Evolutionary conservation across 805 yeast genomes (phyloP).

Genomic region (Zygosaccharomyces gambellarensis): DNA sequence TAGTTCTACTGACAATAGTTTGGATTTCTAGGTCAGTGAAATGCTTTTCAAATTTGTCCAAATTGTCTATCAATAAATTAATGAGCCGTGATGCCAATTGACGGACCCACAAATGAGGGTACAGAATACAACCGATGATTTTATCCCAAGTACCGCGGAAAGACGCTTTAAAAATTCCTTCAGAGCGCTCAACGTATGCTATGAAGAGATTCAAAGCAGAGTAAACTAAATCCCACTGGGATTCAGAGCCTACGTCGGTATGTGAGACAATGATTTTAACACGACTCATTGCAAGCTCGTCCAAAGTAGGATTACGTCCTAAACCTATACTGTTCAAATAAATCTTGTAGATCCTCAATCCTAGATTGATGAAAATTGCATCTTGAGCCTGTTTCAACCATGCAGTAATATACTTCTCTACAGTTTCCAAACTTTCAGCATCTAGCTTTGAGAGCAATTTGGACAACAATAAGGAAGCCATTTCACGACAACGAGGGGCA

Average conservation of each 20-base stretch:
- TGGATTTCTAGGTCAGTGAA: constrained; percentile 52
- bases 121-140: constrained; percentile 54
- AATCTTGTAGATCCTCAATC: constrained; percentile 66
- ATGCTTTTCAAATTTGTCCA: constrained; percentile 29
- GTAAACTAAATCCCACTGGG: constrained; percentile 77
- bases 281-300: constrained; percentile 38
- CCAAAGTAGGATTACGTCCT: constrained; percentile 38
- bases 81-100: constrained; percentile 57
- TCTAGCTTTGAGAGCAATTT: constrained; percentile 50
- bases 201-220: constrained; percentile 52
- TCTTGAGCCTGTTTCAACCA: constrained; percentile 63
- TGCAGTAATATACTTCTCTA: constrained; percentile 40
- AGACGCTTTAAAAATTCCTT: constrained; percentile 25
- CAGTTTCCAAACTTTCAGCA: constrained; percentile 28
- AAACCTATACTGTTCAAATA: constrained; percentile 47
- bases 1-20: constrained; percentile 56
- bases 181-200: constrained; percentile 38
- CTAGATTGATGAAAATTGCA: constrained; percentile 57
- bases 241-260: constrained; percentile 39
- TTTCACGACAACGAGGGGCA: constrained; percentile 72
- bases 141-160: constrained; percentile 46
- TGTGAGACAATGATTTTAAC: constrained; percentile 35
- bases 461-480: constrained; percentile 61
- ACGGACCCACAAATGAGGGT: constrained; percentile 92
- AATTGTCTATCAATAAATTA: constrained; percentile 46